Conservation (phyloP, 441 rosid genomes). For the Bruguiera hainesii region DNA sequence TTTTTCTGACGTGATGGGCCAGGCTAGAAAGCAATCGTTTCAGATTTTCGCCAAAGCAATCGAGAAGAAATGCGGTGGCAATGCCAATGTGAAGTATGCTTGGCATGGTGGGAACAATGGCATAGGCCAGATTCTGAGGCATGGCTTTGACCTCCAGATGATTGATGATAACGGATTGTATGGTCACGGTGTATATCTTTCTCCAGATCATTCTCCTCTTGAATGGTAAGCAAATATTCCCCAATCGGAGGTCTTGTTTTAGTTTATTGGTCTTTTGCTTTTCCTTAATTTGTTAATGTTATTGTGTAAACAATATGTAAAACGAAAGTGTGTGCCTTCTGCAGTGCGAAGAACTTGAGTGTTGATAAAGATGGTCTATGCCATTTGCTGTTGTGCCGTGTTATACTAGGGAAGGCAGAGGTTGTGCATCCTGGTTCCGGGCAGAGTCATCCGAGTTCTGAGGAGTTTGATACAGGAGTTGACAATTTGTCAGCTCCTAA, state of each 20-base stretch:
- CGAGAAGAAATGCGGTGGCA: slow-evolving; percentile 42
- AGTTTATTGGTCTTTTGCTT: background rate
- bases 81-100: slow-evolving; percentile 55
- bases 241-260: background rate
- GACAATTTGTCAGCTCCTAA: slow-evolving; percentile 48
- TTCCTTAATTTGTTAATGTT: background rate
- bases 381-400: slow-evolving; percentile 63
- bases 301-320: too few relatives aligned
- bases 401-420: slow-evolving; percentile 64
- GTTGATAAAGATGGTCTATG: slow-evolving; percentile 51
- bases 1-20: slow-evolving; percentile 27
- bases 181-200: slow-evolving; percentile 63
- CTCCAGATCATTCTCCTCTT: slow-evolving; percentile 58
- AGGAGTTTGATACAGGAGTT: slow-evolving; percentile 64
- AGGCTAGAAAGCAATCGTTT: slow-evolving; percentile 51
- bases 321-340: background rate
- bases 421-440: slow-evolving; percentile 49
- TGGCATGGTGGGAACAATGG: slow-evolving; percentile 56
- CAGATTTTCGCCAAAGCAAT: slow-evolving; percentile 47
- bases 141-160: slow-evolving; percentile 47
- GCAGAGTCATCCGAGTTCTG: slow-evolving; percentile 51
- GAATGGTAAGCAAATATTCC: slow-evolving; percentile 40
- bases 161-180: slow-evolving; percentile 38
- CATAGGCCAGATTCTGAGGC: slow-evolving; percentile 37
- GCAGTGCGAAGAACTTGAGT: slow-evolving; percentile 41